Percentiles rank a stretch among this genome's conserved stretches.
Evolutionary conservation across 2,329 filamentous ascomycete genomes (phyloP).

Genomic region (Aspergillus nomiae): DNA sequence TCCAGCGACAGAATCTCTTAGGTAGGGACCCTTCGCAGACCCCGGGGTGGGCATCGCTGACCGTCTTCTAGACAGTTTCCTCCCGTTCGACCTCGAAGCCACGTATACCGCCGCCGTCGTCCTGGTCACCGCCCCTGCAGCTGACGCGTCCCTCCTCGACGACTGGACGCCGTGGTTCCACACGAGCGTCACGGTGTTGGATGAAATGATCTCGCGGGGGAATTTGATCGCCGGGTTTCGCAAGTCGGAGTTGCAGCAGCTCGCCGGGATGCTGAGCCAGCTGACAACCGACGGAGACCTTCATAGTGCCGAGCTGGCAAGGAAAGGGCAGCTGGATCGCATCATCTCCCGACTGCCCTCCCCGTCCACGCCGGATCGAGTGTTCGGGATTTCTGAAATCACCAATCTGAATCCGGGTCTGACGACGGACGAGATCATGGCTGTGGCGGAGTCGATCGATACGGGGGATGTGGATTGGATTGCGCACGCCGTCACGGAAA

Average conservation of each 20-base stretch:
- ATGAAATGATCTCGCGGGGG: conserved; percentile 51
- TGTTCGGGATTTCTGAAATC: conserved; percentile 9
- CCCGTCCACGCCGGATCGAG: background rate
- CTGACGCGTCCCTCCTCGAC: conserved; percentile 41
- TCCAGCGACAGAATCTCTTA: conserved; percentile 51
- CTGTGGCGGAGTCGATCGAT: conserved; percentile 53
- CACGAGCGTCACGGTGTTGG: conserved; percentile 47
- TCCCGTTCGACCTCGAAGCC: conserved; percentile 52
- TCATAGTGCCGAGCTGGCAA: background rate
- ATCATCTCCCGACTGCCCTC: background rate
- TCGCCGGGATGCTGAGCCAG: conserved; percentile 36
- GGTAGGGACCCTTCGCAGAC: conserved; percentile 34
- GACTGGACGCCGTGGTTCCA: conserved; percentile 42
- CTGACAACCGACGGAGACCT: conserved; percentile 17
- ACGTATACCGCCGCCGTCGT: conserved; percentile 49
- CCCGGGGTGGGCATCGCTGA: background rate
- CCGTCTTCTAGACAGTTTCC: conserved; percentile 46
- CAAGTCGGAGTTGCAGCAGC: conserved; percentile 49
- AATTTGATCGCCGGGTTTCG: conserved; percentile 51
- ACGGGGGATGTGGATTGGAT: conserved; percentile 50
- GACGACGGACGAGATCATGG: conserved; percentile 51
- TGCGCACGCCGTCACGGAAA: conserved; percentile 49
- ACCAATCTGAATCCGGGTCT: conserved; percentile 38
- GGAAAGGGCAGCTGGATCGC: background rate
- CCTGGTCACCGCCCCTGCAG: conserved; percentile 41